Evolutionary conservation across 805 yeast genomes (phyloP).

Genomic region (Schwanniomyces sp.): DNA sequence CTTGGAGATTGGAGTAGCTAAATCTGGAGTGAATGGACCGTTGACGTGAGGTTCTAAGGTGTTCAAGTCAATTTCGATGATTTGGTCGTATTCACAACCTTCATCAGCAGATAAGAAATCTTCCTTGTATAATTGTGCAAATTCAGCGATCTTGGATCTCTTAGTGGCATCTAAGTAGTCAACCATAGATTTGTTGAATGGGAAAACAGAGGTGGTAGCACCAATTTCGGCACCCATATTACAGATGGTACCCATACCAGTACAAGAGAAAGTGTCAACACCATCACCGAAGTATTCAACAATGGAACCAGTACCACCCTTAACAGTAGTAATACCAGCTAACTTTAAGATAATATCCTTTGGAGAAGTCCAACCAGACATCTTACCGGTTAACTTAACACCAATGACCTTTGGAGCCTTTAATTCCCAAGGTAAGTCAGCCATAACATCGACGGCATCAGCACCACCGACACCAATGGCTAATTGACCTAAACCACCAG

Average conservation of each 20-base stretch:
- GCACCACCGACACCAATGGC: slow-evolving; percentile 99
- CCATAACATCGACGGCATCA: slow-evolving; percentile 96
- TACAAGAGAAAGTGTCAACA: slow-evolving; percentile 87
- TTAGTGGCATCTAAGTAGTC: slow-evolving; percentile 85
- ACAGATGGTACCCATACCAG: slow-evolving; percentile 99
- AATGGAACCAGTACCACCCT: slow-evolving; percentile 97
- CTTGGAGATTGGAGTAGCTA: slow-evolving; percentile 91
- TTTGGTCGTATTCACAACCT: slow-evolving; percentile 92
- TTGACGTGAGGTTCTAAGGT: slow-evolving; percentile 93
- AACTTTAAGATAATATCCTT: slow-evolving; percentile 91
- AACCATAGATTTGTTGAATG: slow-evolving; percentile 87
- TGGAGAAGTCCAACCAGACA: slow-evolving; percentile 96
- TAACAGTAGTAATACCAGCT: slow-evolving; percentile 92
- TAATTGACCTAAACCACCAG: slow-evolving; percentile 97
- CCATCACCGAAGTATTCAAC: slow-evolving; percentile 97
- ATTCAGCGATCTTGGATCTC: slow-evolving; percentile 80
- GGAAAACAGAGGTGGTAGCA: slow-evolving; percentile 97
- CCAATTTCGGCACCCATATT: slow-evolving; percentile 99
- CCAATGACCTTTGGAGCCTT: slow-evolving; percentile 96
- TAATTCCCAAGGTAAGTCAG: slow-evolving; percentile 94
- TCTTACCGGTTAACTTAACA: slow-evolving; percentile 87
- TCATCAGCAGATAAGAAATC: slow-evolving; percentile 80
- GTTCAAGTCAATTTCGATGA: slow-evolving; percentile 85
- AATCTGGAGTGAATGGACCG: slow-evolving; percentile 98
- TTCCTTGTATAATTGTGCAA: slow-evolving; percentile 65